Evolutionary conservation across 306 rosid genomes (phyloP).

Genomic region (Corylus heterophylla): DNA sequence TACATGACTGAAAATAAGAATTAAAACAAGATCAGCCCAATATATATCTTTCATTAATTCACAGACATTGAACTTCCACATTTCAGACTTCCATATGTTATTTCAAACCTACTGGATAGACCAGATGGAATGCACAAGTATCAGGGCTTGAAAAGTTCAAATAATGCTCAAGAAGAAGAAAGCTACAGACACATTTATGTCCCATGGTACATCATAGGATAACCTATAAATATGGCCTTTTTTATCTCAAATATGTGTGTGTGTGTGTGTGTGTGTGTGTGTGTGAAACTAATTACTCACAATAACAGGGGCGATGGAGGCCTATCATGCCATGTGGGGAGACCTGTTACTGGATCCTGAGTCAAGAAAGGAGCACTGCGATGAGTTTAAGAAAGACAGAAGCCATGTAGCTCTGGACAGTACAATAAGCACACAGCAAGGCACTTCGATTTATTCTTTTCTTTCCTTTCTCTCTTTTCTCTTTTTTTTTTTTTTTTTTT

Average conservation of each 20-base stretch:
- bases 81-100: background rate
- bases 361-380: conserved; percentile 18
- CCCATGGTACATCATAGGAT: background rate
- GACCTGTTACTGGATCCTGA: conserved; percentile 81
- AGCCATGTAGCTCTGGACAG: background rate
- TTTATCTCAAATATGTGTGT: background rate
- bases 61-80: background rate
- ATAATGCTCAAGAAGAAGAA: conserved; percentile 4
- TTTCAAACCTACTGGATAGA: background rate
- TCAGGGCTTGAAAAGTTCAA: conserved; percentile 8
- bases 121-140: conserved; percentile 12
- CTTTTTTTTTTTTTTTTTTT: background rate
- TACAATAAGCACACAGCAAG: conserved; percentile 12
- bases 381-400: conserved; percentile 20
- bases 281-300: conserved; percentile 41
- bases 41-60: background rate
- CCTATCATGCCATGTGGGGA: conserved; percentile 73
- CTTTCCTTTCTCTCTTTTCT: background rate
- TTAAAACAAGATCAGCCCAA: too few species aligned
- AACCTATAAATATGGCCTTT: background rate
- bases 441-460: conserved; percentile 7
- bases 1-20: background rate
- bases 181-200: background rate
- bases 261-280: background rate
- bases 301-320: conserved; percentile 63